Percentiles rank a stretch among this genome's conserved stretches.
Conservation (phyloP, 805 yeast genomes). For the Myxozyma geophila region DNA sequence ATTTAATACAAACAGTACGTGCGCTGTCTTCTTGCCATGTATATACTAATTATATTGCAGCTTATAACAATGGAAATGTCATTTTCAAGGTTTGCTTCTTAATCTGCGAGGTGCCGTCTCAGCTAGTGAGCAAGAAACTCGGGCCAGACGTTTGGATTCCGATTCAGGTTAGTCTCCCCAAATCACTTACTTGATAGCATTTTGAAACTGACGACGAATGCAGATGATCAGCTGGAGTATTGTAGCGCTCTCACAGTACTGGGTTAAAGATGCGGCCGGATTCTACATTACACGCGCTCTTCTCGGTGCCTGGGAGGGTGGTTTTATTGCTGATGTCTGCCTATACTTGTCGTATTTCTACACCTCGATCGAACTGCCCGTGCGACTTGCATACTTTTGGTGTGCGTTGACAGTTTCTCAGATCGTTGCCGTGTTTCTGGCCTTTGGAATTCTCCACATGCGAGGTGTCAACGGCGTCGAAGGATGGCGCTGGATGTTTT, state of each 20-base stretch:
- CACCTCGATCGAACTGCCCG: constrained; percentile 59
- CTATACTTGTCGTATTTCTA: constrained; percentile 68
- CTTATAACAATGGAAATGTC: constrained; percentile 45
- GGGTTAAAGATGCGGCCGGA: constrained; percentile 48
- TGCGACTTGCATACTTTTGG: constrained; percentile 62
- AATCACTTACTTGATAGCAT: constrained; percentile 44
- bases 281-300: constrained; percentile 57
- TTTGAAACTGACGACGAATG: constrained; percentile 33
- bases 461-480: constrained; percentile 50
- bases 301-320: constrained; percentile 63
- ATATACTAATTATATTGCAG: not conserved
- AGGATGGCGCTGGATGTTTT: constrained; percentile 68
- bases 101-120: constrained; percentile 66
- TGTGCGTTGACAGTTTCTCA: constrained; percentile 54
- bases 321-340: constrained; percentile 63
- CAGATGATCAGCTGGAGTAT: constrained; percentile 56
- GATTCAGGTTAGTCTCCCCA: constrained; percentile 46
- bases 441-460: constrained; percentile 57
- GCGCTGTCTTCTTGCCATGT: not conserved
- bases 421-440: constrained; percentile 52
- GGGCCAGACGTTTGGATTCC: constrained; percentile 72
- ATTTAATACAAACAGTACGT: constrained; percentile 53
- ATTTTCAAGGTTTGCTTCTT: constrained; percentile 59
- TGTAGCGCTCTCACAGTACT: constrained; percentile 58
- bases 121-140: constrained; percentile 62